Percentiles rank a stretch among this genome's conserved stretches.
These are phyloP conservation scores for Vaccinium vitisidaea DNA, from an alignment of 148 eudicot species.

Conservation along the genomic window DNA sequence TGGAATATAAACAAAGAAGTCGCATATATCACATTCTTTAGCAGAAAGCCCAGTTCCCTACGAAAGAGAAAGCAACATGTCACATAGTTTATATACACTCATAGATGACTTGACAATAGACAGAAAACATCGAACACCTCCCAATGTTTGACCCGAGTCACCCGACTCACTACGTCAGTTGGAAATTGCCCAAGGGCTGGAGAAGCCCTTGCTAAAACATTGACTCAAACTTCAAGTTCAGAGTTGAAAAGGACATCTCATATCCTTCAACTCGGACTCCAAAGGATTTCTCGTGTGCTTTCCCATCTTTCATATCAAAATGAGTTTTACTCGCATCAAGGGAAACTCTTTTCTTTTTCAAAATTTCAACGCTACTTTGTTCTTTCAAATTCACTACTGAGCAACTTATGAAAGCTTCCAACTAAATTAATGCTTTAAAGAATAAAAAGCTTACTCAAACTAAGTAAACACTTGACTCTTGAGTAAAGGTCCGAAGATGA, in stretches of 20 bases:
- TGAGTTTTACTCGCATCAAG: neutral
- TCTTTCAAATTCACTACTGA: neutral
- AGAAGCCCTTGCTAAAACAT: neutral
- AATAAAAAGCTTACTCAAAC: neutral
- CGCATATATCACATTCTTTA: slow-evolving; percentile 89
- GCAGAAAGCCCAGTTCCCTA: slow-evolving; percentile 94
- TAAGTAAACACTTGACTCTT: neutral
- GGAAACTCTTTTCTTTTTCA: neutral
- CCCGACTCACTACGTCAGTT: neutral
- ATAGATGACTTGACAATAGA: neutral
- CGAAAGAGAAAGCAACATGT: slow-evolving; percentile 5
- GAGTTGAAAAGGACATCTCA: neutral
- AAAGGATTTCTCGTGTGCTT: neutral
- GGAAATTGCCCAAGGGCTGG: neutral
- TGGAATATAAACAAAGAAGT: slow-evolving; percentile 91
- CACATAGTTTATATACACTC: neutral
- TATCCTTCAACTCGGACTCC: neutral
- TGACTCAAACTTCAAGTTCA: neutral
- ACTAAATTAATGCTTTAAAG: neutral
- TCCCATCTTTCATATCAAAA: neutral
- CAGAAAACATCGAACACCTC: neutral
- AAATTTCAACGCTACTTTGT: neutral
- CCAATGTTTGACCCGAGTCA: neutral
- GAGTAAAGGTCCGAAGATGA: neutral
- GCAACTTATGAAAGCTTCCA: neutral